Percentiles rank a stretch among this genome's conserved stretches.
phyloP scores from a whole-genome alignment of 1,284 basidiomycete genomes.

The Athelia psychrophila region DNA sequence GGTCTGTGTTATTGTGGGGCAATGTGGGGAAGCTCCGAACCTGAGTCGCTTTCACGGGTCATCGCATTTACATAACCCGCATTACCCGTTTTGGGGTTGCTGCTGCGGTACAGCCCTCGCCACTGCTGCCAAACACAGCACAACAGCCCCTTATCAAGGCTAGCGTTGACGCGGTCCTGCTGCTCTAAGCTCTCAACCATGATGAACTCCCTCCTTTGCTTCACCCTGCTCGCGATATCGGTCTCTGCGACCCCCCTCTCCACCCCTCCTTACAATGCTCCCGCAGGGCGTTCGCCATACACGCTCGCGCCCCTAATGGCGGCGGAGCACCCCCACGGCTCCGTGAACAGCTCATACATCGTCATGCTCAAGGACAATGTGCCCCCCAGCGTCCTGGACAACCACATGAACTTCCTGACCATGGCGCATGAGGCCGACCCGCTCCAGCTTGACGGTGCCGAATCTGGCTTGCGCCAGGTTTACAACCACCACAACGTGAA shows the following conservation, averaged over 20 bases:
- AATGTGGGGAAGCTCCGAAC: too few species aligned
- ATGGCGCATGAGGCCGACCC: conserved; percentile 53
- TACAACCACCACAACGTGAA: conserved; percentile 65
- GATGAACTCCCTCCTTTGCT: conserved; percentile 38
- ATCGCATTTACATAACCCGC: too few species aligned
- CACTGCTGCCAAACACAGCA: too few species aligned
- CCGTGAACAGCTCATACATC: conserved; percentile 88
- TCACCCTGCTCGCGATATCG: conserved; percentile 40
- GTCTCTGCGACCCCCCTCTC: conserved; percentile 58
- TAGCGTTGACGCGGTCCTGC: too few species aligned
- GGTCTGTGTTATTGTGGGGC: too few species aligned
- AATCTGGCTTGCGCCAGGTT: conserved; percentile 64
- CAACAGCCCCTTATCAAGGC: too few species aligned
- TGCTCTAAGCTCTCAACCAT: too few species aligned
- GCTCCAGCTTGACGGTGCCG: conserved; percentile 36
- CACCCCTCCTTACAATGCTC: conserved; percentile 45
- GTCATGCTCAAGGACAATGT: conserved; percentile 80
- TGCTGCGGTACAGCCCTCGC: too few species aligned
- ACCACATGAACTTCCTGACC: conserved; percentile 74
- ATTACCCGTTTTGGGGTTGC: too few species aligned
- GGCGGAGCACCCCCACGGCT: conserved; percentile 62
- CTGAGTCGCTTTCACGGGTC: too few species aligned
- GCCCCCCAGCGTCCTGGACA: conserved; percentile 52
- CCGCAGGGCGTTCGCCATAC: conserved; percentile 41
- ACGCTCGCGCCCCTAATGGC: conserved; percentile 55